phyloP scores from a whole-genome alignment of 768 basidiomycete species.

The Suillus lakei region DNA sequence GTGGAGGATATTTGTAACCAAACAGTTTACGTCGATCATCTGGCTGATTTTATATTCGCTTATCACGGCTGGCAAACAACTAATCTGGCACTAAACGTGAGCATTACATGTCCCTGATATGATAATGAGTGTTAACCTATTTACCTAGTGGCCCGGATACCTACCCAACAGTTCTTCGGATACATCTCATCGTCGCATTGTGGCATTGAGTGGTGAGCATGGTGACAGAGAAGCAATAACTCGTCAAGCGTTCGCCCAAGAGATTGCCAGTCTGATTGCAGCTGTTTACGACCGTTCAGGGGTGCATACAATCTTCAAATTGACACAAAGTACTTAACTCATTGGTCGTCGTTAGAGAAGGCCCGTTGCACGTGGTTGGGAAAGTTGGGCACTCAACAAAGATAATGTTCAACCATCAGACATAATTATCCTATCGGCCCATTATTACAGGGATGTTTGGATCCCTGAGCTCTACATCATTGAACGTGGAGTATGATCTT shows the following conservation, averaged over 20 bases:
- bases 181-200: slow-evolving; percentile 19
- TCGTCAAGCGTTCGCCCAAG: slow-evolving; percentile 22
- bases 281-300: neutral
- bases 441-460: too few species aligned
- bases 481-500: too few species aligned
- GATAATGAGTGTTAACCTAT: neutral
- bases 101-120: neutral
- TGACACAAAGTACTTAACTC: too few species aligned
- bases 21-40: slow-evolving; percentile 16
- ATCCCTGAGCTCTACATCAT: slow-evolving; percentile 34
- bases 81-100: slow-evolving; percentile 26
- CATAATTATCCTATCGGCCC: too few species aligned
- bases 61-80: slow-evolving; percentile 24
- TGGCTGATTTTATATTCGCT: slow-evolving; percentile 20
- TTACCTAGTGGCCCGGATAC: too few species aligned
- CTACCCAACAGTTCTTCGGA: neutral
- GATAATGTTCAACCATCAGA: too few species aligned
- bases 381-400: too few species aligned
- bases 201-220: slow-evolving; percentile 17
- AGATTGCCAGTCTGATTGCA: neutral
- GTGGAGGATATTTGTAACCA: slow-evolving; percentile 20
- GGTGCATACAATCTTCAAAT: neutral
- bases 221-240: slow-evolving; percentile 20
- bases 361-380: too few species aligned
- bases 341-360: too few species aligned